Evolutionary conservation across 208 protist genomes (phyloP), one percentile per base, ranked within the genome.

Genomic region (Leishmania guyanensis): DNA sequence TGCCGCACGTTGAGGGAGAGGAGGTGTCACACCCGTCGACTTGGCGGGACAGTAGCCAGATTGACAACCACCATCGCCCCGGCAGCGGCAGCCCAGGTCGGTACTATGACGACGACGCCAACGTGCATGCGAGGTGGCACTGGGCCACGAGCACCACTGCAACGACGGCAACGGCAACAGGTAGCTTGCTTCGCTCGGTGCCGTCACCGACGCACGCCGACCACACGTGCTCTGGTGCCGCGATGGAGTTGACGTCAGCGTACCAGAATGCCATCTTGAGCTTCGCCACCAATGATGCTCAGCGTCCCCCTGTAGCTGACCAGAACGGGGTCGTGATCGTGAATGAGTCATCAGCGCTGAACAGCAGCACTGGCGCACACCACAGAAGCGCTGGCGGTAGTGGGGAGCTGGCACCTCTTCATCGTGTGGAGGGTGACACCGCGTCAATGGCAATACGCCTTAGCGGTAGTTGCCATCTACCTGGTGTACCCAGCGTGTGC

Each of bases 1-100:
- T 94, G 43, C 93, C 93, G 4, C 81, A 87, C 66, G 75, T 82
- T 10, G 69, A 86, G 29, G 82, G 75, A n/a, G 83, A 87, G 80
- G 72, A 75, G 70, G 33, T 48, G 48, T 3, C 56, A 22, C 74
- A 43, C 5, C 33, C 56, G 56, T 12, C 74, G 56, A 16, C 3
- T 51, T 29, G 10, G 8, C 74, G 9, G 36, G 50, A 46, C 33
- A 5, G 74, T 6, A 51, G 5, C 20, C 26, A 46, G 17, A 50
- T 8, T 20, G 50, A 54, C 33, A 29, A 68, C 65, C 29, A 73
- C 77, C n/a, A 72, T 1, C 39, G 53, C 70, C 64, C 43, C 51
- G 53, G 58, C 69, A 66, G 73, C 39, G 64, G 75, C 29, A 46
- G 20, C 54, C 43, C n/a, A 29, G 46, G 16, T 33, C 64, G 26